A percentile compares a stretch with the other conserved stretches of the same genome.
Evolutionary conservation across 768 basidiomycete genomes (phyloP).

Genomic region (Boletus reticuloceps): DNA sequence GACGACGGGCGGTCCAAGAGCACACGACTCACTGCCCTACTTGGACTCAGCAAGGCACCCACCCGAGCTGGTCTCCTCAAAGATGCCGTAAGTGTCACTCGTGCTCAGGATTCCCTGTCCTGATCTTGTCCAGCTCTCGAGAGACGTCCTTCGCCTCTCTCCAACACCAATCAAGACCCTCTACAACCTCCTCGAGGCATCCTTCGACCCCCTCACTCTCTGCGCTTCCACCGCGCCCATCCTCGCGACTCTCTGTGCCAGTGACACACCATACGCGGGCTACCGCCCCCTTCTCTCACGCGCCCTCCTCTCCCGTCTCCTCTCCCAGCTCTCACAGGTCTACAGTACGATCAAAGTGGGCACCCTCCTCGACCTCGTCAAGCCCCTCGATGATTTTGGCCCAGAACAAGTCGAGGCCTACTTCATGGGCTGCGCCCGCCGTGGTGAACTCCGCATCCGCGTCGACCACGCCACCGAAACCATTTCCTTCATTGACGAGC

Average conservation of each 20-base stretch:
- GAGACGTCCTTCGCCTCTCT: conserved; percentile 79
- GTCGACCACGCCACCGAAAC: conserved; percentile 87
- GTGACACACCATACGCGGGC: conserved; percentile 54
- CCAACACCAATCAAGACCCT: conserved; percentile 71
- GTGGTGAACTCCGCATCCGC: conserved; percentile 81
- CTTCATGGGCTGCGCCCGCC: conserved; percentile 86
- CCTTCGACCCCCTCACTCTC: conserved; percentile 89
- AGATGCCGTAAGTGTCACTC: conserved; percentile 66
- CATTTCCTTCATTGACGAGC: conserved; percentile 81
- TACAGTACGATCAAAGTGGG: conserved; percentile 84
- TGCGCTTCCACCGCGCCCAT: conserved; percentile 78
- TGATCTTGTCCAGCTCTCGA: conserved; percentile 57
- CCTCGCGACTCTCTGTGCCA: conserved; percentile 54
- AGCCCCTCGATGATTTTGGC: conserved; percentile 61
- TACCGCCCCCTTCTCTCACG: conserved; percentile 90
- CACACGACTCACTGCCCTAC: conserved; percentile 76
- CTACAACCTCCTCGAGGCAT: conserved; percentile 87
- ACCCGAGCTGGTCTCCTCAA: conserved; percentile 82
- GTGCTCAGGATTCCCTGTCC: background rate
- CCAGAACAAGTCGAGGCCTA: conserved; percentile 86
- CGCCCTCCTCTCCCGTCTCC: conserved; percentile 86
- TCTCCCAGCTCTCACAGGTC: conserved; percentile 89
- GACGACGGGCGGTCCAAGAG: conserved; percentile 63
- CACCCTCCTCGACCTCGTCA: conserved; percentile 74
- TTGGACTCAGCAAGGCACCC: conserved; percentile 81